phyloP scores from a whole-genome alignment of 805 yeast species.

The Hanseniaspora lindneri region DNA sequence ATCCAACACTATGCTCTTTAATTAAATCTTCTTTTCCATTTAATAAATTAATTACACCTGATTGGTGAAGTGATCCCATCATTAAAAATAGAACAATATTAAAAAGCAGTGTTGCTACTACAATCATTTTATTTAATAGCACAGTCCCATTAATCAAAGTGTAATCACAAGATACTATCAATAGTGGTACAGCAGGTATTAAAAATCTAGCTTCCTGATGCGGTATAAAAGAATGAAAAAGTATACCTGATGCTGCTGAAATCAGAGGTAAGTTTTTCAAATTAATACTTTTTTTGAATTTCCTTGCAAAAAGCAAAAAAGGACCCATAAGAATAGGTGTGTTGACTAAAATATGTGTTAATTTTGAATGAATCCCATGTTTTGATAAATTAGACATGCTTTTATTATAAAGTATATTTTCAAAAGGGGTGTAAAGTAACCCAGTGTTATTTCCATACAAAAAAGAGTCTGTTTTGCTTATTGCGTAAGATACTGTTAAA shows the following conservation, averaged over 20 bases:
- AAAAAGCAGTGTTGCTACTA: not conserved
- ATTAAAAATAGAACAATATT: slow-evolving; percentile 38
- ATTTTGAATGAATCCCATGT: slow-evolving; percentile 78
- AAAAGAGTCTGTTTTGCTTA: slow-evolving; percentile 49
- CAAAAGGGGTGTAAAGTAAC: slow-evolving; percentile 54
- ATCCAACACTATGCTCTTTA: not conserved
- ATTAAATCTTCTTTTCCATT: slow-evolving; percentile 18
- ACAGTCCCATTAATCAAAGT: too few relatives aligned
- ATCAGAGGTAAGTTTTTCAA: slow-evolving; percentile 42
- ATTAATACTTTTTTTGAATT: slow-evolving; percentile 16
- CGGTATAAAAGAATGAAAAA: slow-evolving; percentile 45
- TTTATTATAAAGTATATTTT: slow-evolving; percentile 64
- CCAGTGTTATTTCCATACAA: slow-evolving; percentile 3
- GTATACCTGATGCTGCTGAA: slow-evolving; percentile 52
- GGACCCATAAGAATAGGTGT: slow-evolving; percentile 81
- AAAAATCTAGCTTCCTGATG: slow-evolving; percentile 93
- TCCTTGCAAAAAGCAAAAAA: slow-evolving; percentile 35
- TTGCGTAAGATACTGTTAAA: slow-evolving; percentile 26
- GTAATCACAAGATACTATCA: slow-evolving; percentile 23
- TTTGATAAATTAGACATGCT: slow-evolving; percentile 43
- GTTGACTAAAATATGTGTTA: slow-evolving; percentile 63
- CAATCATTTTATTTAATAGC: not conserved
- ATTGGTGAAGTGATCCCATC: slow-evolving; percentile 81
- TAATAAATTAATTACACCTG: slow-evolving; percentile 69
- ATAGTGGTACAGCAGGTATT: slow-evolving; percentile 62